A percentile compares a stretch with the other conserved stretches of the same genome.
Evolutionary conservation across 768 basidiomycete species (phyloP).

Genomic region (Boletus edulis): DNA sequence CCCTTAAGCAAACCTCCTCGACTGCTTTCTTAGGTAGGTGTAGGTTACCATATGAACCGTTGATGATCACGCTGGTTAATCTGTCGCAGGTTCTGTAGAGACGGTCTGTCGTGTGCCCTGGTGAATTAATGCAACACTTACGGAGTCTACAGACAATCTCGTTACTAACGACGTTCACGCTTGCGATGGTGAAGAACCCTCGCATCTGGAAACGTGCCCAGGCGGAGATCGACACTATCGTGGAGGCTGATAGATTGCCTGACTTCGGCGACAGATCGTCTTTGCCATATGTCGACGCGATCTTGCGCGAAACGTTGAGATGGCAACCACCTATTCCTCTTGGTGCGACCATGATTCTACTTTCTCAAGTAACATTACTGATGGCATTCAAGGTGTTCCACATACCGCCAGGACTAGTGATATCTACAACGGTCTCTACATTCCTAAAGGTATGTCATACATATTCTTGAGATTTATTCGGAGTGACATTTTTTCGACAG

Average conservation of each 20-base stretch:
- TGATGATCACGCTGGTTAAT: not conserved
- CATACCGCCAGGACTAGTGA: constrained; percentile 36
- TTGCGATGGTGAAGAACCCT: constrained; percentile 15
- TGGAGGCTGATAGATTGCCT: constrained; percentile 7
- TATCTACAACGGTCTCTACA: constrained; percentile 43
- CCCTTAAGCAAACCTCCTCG: constrained; percentile 13
- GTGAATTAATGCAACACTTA: not conserved
- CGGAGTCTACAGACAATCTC: not conserved
- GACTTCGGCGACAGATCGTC: constrained; percentile 6
- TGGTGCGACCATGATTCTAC: not conserved
- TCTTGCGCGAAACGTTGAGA: constrained; percentile 9
- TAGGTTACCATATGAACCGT: not conserved
- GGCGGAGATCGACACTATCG: constrained; percentile 6
- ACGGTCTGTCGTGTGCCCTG: constrained; percentile 4
- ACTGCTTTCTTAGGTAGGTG: constrained; percentile 18
- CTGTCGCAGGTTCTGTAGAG: constrained; percentile 8
- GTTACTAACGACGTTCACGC: constrained; percentile 1
- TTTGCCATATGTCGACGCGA: constrained; percentile 11
- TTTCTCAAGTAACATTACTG: not conserved
- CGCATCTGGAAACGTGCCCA: constrained; percentile 7
- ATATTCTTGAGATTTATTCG: not conserved
- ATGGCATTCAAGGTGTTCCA: constrained; percentile 2
- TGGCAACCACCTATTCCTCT: constrained; percentile 11
- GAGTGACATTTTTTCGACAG: not conserved
- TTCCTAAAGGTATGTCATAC: constrained; percentile 41